Conservation (phyloP, 2,329 filamentous ascomycete species). For the Fulvia fulva region DNA sequence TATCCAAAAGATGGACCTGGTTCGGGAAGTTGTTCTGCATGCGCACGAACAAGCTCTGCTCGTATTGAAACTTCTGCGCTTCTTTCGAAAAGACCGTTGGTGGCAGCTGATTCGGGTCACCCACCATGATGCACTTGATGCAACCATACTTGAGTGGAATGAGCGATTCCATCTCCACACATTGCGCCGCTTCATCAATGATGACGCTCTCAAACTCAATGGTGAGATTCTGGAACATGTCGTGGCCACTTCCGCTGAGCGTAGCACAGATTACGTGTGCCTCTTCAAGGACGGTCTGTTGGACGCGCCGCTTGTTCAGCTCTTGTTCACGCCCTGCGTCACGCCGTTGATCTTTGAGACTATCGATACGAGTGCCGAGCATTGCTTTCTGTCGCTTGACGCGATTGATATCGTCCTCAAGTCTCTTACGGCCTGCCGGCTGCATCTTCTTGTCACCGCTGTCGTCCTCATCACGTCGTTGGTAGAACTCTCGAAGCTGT, state of each 20-base stretch:
- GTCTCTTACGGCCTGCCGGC: conserved; percentile 52
- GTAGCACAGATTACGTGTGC: conserved; percentile 94
- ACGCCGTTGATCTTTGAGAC: conserved; percentile 79
- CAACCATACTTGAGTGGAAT: conserved; percentile 98
- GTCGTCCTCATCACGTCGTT: conserved; percentile 60
- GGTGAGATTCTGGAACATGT: conserved; percentile 91
- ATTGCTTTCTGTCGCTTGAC: conserved; percentile 71
- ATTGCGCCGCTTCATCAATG: conserved; percentile 97
- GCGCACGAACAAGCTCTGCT: conserved; percentile 95
- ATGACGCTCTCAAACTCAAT: conserved; percentile 98
- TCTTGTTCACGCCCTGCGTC: conserved; percentile 79
- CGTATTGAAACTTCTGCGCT: conserved; percentile 87
- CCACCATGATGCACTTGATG: conserved; percentile 92
- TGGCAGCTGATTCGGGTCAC: conserved; percentile 94
- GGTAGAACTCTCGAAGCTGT: conserved; percentile 66
- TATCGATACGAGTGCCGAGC: conserved; percentile 80
- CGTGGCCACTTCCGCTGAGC: conserved; percentile 90
- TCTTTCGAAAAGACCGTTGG: conserved; percentile 94
- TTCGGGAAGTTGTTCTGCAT: conserved; percentile 92
- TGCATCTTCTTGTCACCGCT: conserved; percentile 23
- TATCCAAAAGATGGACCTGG: conserved; percentile 90
- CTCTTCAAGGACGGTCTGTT: conserved; percentile 85
- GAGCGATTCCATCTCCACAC: conserved; percentile 91
- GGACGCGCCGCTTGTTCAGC: conserved; percentile 74
- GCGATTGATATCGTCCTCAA: conserved; percentile 74